These are phyloP conservation scores for Mycena citricolor DNA, from an alignment of 1,284 basidiomycete genomes.

Conservation along the genomic window DNA sequence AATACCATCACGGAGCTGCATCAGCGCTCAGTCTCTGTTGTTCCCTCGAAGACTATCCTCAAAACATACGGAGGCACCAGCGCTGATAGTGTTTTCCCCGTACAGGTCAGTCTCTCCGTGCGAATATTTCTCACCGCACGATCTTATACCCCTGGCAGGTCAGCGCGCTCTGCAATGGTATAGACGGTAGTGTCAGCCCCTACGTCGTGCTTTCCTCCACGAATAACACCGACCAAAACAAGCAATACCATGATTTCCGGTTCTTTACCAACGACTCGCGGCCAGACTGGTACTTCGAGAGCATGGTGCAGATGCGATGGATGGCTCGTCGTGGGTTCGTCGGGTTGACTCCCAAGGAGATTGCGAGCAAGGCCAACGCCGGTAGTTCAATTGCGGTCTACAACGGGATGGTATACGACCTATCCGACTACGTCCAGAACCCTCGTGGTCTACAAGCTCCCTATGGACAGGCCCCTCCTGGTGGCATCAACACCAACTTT, in stretches of 20 bases:
- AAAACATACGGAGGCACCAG: slow-evolving; percentile 81
- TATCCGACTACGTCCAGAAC: slow-evolving; percentile 76
- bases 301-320: slow-evolving; percentile 88
- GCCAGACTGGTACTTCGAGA: slow-evolving; percentile 97
- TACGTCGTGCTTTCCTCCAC: slow-evolving; percentile 79
- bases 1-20: slow-evolving; percentile 62
- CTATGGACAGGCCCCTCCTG: slow-evolving; percentile 57
- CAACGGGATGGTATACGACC: slow-evolving; percentile 84
- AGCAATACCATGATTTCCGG: slow-evolving; percentile 97
- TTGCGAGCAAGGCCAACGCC: slow-evolving; percentile 69
- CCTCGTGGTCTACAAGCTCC: slow-evolving; percentile 62
- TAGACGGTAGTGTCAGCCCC: slow-evolving; percentile 78
- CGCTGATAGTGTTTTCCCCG: slow-evolving; percentile 85
- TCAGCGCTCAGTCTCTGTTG: slow-evolving; percentile 68
- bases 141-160: slow-evolving; percentile 51
- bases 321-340: slow-evolving; percentile 87
- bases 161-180: slow-evolving; percentile 89
- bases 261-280: slow-evolving; percentile 83
- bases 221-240: slow-evolving; percentile 80
- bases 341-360: slow-evolving; percentile 81
- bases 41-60: slow-evolving; percentile 73
- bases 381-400: slow-evolving; percentile 79
- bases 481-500: slow-evolving; percentile 66
- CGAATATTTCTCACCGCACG: not conserved
- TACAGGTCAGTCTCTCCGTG: slow-evolving; percentile 62